Base-by-base conservation (phyloP, 768 basidiomycete genomes). In the Xanthoconium stramineum region DNA sequence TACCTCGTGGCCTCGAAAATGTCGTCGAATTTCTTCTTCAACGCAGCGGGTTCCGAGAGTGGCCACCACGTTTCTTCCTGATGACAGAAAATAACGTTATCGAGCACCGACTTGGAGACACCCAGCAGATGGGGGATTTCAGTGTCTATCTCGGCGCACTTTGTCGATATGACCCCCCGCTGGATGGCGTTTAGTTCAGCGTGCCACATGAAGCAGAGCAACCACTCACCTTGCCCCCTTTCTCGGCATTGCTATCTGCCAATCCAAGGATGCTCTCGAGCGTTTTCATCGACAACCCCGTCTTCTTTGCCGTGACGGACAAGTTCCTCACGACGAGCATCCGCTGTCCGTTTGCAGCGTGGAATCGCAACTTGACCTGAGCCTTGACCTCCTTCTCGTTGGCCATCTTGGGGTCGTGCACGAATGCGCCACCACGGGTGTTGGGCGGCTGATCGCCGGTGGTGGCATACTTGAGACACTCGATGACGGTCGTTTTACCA, bases 31-130 rank as follows among this genome's bases (percentile, higher is more conserved):
- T 98, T 98, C 81, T 98, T 98, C 80, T 99, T 99, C 37, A 99
- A 74, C 0, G 85, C 81, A 12, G 91, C 76, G 3, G 96, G 91
- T 63, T 98, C 97, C 0, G 94, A 81, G 24, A 99, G 79, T 0
- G 97, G 97, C 97, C 97, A 99, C 65, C 92, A 98, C 0, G 94
- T 95, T 51, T 99, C 97, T 66, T 99, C 97, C 73, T 99, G 97
- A 71, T 99, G 97, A 72, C 97, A 99, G 66, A 99, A 99, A 47
- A 99, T 98, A 65, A 99, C 97, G 67, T 98, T 98, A 65, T 98
- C 96, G 24, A 98, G 84, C 36, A 99, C 95, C n/a, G 95, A 88
- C 70, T 95, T 97, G 13, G 94, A 97, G 13, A 98, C 97, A 32
- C 97, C 97, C 17, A 98, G 81, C 15, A 98, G 74, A 40, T 89